A percentile compares a stretch with the other conserved stretches of the same genome.
Conservation (phyloP, 192 early-diverging fungal species). For the Ambispora gerdemannii region DNA sequence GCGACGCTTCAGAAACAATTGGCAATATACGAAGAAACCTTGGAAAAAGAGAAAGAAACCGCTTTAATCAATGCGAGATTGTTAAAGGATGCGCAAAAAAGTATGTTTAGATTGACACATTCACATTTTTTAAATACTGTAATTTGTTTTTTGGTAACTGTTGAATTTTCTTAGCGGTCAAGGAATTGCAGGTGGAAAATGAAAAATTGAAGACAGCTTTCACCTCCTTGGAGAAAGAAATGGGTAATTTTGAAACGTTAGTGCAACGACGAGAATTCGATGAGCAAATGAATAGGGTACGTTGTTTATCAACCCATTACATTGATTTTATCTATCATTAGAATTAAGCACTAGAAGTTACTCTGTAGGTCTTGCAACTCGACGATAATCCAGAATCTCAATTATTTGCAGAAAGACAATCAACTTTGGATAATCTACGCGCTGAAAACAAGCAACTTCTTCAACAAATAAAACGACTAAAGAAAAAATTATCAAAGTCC, state of each 20-base stretch:
- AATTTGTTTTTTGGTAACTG: too few species aligned
- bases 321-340: too few species aligned
- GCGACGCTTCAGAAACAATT: constrained; percentile 34
- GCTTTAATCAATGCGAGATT: too few species aligned
- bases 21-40: constrained; percentile 55
- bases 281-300: constrained; percentile 49
- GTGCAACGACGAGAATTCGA: constrained; percentile 65
- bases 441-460: constrained; percentile 67
- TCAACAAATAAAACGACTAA: constrained; percentile 37
- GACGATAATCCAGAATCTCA: constrained; percentile 69
- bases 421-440: constrained; percentile 59
- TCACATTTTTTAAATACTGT: too few species aligned
- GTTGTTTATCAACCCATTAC: background rate
- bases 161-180: background rate
- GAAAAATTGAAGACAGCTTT: background rate
- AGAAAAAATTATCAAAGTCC: constrained; percentile 3
- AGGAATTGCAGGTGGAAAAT: background rate
- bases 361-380: constrained; percentile 55
- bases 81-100: too few species aligned
- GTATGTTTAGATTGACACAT: too few species aligned
- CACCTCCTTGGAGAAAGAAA: constrained; percentile 31
- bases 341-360: background rate
- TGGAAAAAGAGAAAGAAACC: constrained; percentile 48
- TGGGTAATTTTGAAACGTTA: constrained; percentile 56
- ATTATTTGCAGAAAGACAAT: constrained; percentile 67